Conservation (phyloP, 1,284 basidiomycete genomes). For the Tilletia caries region DNA sequence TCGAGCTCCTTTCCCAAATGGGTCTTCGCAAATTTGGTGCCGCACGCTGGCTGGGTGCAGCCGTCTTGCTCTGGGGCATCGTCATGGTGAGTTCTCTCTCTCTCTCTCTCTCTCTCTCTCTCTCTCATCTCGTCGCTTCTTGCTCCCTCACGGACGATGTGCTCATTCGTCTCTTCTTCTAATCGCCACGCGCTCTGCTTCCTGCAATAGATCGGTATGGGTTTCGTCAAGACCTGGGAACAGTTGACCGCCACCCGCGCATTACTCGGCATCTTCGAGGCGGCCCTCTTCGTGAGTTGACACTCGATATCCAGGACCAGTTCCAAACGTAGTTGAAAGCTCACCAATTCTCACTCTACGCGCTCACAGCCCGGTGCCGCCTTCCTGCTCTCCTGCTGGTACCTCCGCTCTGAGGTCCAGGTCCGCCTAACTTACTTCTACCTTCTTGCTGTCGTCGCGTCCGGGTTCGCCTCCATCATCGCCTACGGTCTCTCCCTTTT, state of each 20-base stretch:
- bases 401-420: slow-evolving; percentile 57
- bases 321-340: background rate
- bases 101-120: no score
- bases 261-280: slow-evolving; percentile 52
- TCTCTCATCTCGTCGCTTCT: background rate
- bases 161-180: background rate
- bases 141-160: no score
- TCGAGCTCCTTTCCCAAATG: slow-evolving; percentile 46
- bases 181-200: background rate
- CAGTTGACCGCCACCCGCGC: slow-evolving; percentile 54
- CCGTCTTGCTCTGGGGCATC: slow-evolving; percentile 54
- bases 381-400: slow-evolving; percentile 58
- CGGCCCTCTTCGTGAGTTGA: slow-evolving; percentile 34
- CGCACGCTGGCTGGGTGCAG: slow-evolving; percentile 49
- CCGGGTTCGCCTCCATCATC: slow-evolving; percentile 56
- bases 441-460: slow-evolving; percentile 49
- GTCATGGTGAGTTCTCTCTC: slow-evolving; percentile 48
- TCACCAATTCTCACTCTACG: background rate
- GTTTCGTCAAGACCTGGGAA: slow-evolving; percentile 30
- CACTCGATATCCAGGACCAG: background rate
- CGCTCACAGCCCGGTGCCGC: slow-evolving; percentile 40
- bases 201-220: slow-evolving; percentile 11
- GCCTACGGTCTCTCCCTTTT: slow-evolving; percentile 52
- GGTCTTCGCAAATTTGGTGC: slow-evolving; percentile 54
- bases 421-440: slow-evolving; percentile 56